Evolutionary conservation across 768 basidiomycete species (phyloP), one percentile per base, ranked within the genome.

Genomic region (Xerocomellus amylosporus): DNA sequence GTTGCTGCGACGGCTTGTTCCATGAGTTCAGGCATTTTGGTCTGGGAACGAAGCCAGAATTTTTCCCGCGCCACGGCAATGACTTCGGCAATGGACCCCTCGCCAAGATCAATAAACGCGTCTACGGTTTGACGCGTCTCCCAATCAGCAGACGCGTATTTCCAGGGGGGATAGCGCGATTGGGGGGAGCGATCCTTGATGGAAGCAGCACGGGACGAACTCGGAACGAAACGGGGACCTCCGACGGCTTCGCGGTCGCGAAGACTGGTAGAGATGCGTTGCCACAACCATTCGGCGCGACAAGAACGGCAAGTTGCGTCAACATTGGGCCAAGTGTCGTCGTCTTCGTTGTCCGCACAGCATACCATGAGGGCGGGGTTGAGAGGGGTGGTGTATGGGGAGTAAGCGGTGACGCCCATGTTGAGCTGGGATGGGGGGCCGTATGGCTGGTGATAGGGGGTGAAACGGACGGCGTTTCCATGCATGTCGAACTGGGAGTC

Each of bases 311-410:
- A 91, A 8, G 88, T 90, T 2, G 85, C 75, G 30, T 84, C 81
- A 12, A 86, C 77, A 7, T 75, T 75, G 0, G 84, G 82, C 79
- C 85, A 90, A 0, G 80, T 78, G 13, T 84, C 81, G 17, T 83
- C 79, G 67, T 90, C 88, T 56, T 88, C 88, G 63, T 89, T 90
- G 62, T 87, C 87, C 5, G 79, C 71, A 55, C 82, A 80, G 30
- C 75, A 79, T 12, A 83, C 75, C 57, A 73, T 70, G 38, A 67
- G 54, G 6, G 67, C 60, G 26, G 69, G 68, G 33, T 67, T 64
- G 26, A 69, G 37, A 46, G 60, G 58, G 14, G 55, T 55, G 1
- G 58, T 51, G 28, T 69, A 70, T 14, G 64, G 68, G 20, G 61
- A 55, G 55, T 64, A 72, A 10, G 63, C 47, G 28, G 66, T 49